Evolutionary conservation across 768 basidiomycete genomes (phyloP).

Genomic region (Trametes villosa): DNA sequence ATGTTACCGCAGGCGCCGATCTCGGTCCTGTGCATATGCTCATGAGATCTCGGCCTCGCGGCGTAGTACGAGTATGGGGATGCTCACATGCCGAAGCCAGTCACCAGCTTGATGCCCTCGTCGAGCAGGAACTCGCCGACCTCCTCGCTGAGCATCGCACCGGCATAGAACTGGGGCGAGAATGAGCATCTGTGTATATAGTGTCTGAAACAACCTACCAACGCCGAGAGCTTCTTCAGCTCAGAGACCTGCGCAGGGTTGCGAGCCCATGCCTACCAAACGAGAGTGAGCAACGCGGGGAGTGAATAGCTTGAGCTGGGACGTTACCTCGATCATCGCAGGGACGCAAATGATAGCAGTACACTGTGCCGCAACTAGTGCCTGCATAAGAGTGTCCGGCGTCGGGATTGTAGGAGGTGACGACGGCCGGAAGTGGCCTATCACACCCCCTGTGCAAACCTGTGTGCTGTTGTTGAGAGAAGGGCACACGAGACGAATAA

Average conservation of each 20-base stretch:
- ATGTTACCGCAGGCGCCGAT: constrained; percentile 14
- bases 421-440: constrained; percentile 30
- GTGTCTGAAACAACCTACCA: constrained; percentile 11
- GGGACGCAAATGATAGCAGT: constrained; percentile 28
- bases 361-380: constrained; percentile 12
- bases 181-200: background rate
- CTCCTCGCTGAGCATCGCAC: constrained; percentile 43
- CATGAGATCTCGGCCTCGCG: background rate
- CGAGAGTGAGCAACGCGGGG: background rate
- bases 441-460: constrained; percentile 20
- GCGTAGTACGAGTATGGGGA: background rate
- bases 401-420: constrained; percentile 29
- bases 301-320: background rate
- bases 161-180: constrained; percentile 39
- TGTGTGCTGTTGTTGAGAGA: background rate
- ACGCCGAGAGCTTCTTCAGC: constrained; percentile 14
- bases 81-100: constrained; percentile 44
- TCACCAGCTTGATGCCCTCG: constrained; percentile 39
- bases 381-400: constrained; percentile 25
- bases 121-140: constrained; percentile 39
- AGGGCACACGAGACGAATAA: background rate
- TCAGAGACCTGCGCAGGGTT: constrained; percentile 10
- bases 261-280: constrained; percentile 28
- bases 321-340: constrained; percentile 32
- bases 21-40: constrained; percentile 13